These are phyloP conservation scores for Neopestalotiopsis clavispora DNA, from an alignment of 2,329 filamentous ascomycete species.

Conservation along the genomic window DNA sequence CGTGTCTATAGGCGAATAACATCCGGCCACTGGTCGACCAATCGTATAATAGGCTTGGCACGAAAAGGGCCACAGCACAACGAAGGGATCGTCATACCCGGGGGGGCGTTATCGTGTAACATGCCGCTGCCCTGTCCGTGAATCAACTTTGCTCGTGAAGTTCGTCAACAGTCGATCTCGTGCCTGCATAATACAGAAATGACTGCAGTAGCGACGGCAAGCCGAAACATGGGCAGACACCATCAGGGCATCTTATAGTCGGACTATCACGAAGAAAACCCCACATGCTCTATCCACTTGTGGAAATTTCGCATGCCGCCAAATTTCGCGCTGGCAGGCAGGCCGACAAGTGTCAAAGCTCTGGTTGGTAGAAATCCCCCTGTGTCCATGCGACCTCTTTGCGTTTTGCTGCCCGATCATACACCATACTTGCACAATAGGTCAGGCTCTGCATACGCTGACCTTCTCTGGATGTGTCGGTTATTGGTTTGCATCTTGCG, in stretches of 20 bases:
- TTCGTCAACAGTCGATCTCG: background rate
- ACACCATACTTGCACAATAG: no score
- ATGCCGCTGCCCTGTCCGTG: background rate
- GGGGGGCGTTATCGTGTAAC: background rate
- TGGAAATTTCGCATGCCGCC: background rate
- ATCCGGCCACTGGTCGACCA: background rate
- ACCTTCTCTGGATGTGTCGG: background rate
- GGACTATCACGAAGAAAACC: background rate
- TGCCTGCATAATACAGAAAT: background rate
- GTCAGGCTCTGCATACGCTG: background rate
- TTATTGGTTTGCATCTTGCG: background rate
- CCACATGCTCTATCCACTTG: slow-evolving; percentile 7
- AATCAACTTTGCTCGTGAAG: background rate
- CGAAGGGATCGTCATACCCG: background rate
- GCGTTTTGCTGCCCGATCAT: slow-evolving; percentile 9
- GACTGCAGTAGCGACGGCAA: background rate
- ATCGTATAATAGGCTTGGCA: background rate
- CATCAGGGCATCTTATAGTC: background rate
- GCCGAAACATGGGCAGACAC: background rate
- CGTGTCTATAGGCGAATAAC: no score
- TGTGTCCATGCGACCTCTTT: slow-evolving; percentile 5
- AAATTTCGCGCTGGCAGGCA: background rate
- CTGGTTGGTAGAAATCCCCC: slow-evolving; percentile 12
- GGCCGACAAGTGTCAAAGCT: slow-evolving; percentile 12
- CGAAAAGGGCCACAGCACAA: background rate